Conservation (phyloP, 2,329 filamentous ascomycete genomes). For the Penicillium capsulatum region DNA sequence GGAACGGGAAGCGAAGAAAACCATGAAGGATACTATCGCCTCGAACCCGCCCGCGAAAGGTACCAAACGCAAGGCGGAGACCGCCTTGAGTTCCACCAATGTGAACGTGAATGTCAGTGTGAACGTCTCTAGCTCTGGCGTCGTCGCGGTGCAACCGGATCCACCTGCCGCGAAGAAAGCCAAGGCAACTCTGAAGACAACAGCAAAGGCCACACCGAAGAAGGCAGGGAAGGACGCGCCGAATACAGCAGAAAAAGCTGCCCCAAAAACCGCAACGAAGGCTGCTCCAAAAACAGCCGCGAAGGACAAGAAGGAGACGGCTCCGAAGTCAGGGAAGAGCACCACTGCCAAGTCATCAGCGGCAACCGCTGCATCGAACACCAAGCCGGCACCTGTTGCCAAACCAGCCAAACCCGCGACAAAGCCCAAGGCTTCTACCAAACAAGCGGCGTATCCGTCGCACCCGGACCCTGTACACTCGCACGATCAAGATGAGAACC, state of each 20-base stretch:
- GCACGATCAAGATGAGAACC: background rate
- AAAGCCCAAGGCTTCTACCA: background rate
- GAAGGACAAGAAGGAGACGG: too few species aligned
- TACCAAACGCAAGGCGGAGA: constrained; percentile 4
- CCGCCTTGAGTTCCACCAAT: background rate
- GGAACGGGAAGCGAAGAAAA: background rate
- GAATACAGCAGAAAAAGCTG: background rate
- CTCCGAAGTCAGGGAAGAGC: too few species aligned
- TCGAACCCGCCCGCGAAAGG: background rate
- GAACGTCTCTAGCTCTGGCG: constrained; percentile 2
- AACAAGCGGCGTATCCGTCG: background rate
- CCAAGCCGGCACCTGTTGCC: too few species aligned
- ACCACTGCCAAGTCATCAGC: too few species aligned
- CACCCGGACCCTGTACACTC: background rate
- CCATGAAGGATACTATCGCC: background rate
- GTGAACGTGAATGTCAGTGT: constrained; percentile 6
- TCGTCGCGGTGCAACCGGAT: background rate
- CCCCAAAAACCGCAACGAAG: too few species aligned
- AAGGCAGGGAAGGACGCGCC: too few species aligned
- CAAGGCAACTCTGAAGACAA: background rate
- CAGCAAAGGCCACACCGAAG: constrained; percentile 3
- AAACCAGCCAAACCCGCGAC: background rate
- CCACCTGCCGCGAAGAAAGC: background rate
- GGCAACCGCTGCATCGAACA: too few species aligned
- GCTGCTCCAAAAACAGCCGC: too few species aligned